phyloP scores from a whole-genome alignment of 164 flowering plant genomes.

The Aristolochia californica region DNA sequence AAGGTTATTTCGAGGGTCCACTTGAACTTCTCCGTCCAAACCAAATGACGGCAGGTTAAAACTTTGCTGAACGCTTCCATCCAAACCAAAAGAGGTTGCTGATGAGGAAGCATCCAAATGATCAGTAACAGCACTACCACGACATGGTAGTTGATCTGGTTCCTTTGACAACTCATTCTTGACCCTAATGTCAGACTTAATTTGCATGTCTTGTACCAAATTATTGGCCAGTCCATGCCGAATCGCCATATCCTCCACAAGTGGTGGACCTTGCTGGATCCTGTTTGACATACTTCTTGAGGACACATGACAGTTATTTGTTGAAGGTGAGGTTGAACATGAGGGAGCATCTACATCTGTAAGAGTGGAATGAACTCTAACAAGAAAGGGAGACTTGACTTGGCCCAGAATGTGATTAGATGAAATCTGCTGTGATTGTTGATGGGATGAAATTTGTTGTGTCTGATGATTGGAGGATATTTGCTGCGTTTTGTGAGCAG shows the following conservation, averaged over 20 bases:
- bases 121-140: conserved; percentile 34
- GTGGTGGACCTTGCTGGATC: conserved; percentile 34
- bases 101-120: conserved; percentile 77
- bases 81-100: conserved; percentile 75
- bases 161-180: conserved; percentile 51
- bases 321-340: conserved; percentile 79
- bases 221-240: conserved; percentile 27
- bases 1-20: conserved; percentile 50
- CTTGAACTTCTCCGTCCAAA: conserved; percentile 64
- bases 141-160: conserved; percentile 40
- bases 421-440: conserved; percentile 20
- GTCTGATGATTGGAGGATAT: too few relatives aligned
- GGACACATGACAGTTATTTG: conserved; percentile 49
- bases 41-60: conserved; percentile 44
- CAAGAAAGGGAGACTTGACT: conserved; percentile 25
- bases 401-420: conserved; percentile 36
- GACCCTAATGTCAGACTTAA: conserved; percentile 35
- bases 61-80: conserved; percentile 53
- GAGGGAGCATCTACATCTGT: conserved; percentile 82
- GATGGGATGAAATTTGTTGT: too few relatives aligned
- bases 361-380: conserved; percentile 39
- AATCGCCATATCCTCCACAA: conserved; percentile 27
- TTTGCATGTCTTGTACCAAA: conserved; percentile 46
- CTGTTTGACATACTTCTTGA: conserved; percentile 41
- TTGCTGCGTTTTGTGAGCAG: too few relatives aligned